Evolutionary conservation across 768 basidiomycete genomes (phyloP), one percentile per base, ranked within the genome.

Genomic region (Xanthoconium stramineum): DNA sequence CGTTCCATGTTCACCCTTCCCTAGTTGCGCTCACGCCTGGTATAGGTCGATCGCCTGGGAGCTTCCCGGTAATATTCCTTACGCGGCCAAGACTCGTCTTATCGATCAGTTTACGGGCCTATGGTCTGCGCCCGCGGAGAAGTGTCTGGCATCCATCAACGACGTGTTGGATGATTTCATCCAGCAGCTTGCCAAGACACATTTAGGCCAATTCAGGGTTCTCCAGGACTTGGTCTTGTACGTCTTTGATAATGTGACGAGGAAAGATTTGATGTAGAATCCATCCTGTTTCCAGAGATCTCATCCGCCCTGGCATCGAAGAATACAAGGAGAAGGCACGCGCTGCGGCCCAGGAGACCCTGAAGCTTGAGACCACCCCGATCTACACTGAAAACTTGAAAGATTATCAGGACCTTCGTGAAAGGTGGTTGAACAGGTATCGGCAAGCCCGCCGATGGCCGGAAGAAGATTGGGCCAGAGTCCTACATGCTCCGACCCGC

Each of bases 1-100:
- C 17, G 74, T 64, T 20, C 19, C 8, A 13, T 44, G 33, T 3
- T 3, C 11, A 28, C 29, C 12, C 29, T 2, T 17, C 35, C 19
- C 6, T 29, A 14, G 45, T 14, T 32, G 7, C 10, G 5, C n/a
- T 61, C 0, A 69, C 12, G 1, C 6, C 38, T 5, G 13, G 6
- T n/a, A 28, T 28, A 80, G 79, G 12, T 70, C 72, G 9, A 69
- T 70, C 32, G 71, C 66, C 3, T 79, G 78, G 78, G 76, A 80
- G 47, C 70, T 80, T 29, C 76, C 76, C 0, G 63, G 66, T 6
- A 69, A 78, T 37, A 59, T 77, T 28, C 78, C 78, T 0, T 78
- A 71, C 50, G 70, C 69, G 29, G 77, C 78, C 12, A 78, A 75
- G 46, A 59, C 54, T 12, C 64, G 61, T 30, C 68, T 79, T 15